Evolutionary conservation across 805 yeast genomes (phyloP).

Genomic region (Lipomyces orientalis): DNA sequence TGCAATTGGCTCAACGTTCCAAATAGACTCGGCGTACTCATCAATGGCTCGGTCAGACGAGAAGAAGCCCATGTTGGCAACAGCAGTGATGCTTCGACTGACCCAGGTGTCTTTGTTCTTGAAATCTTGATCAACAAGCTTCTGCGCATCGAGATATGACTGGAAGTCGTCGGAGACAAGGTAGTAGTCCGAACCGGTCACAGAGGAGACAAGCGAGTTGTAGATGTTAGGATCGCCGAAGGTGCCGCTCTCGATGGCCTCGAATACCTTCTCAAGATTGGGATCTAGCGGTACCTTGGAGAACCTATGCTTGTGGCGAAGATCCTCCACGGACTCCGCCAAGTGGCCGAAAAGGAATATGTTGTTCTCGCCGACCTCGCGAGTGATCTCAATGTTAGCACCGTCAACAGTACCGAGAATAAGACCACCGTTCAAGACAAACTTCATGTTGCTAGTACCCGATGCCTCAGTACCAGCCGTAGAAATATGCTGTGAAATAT

Average conservation of each 20-base stretch:
- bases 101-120: slow-evolving; percentile 73
- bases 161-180: slow-evolving; percentile 89
- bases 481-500: slow-evolving; percentile 89
- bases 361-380: slow-evolving; percentile 92
- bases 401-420: slow-evolving; percentile 97
- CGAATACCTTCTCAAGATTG: slow-evolving; percentile 65
- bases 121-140: slow-evolving; percentile 73
- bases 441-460: slow-evolving; percentile 96
- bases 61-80: slow-evolving; percentile 93
- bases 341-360: slow-evolving; percentile 90
- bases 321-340: slow-evolving; percentile 85
- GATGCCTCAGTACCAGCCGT: slow-evolving; percentile 98
- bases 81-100: slow-evolving; percentile 74
- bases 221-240: slow-evolving; percentile 73
- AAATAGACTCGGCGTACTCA: slow-evolving; percentile 89
- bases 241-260: slow-evolving; percentile 65
- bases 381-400: slow-evolving; percentile 92
- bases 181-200: slow-evolving; percentile 74
- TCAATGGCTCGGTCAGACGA: slow-evolving; percentile 88
- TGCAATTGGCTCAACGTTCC: slow-evolving; percentile 83
- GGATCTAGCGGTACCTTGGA: slow-evolving; percentile 65
- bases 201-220: slow-evolving; percentile 68
- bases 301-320: slow-evolving; percentile 75
- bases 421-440: slow-evolving; percentile 90
- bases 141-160: slow-evolving; percentile 81